Conservation (phyloP, 2,329 filamentous ascomycete species). For the Trichoderma brevicompactum region DNA sequence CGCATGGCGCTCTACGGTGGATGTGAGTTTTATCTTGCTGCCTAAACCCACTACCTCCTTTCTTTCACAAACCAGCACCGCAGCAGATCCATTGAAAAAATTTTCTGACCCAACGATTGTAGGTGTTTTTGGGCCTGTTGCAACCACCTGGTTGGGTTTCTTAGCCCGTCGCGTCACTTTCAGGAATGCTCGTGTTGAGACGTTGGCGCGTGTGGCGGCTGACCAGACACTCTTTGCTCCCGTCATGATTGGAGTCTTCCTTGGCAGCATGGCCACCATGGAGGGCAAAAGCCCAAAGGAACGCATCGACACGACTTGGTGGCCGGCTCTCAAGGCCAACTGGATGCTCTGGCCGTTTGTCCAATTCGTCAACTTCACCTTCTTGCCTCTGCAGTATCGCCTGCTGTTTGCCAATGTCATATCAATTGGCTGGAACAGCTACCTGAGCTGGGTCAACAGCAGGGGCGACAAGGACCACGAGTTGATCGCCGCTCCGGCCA, state of each 20-base stretch:
- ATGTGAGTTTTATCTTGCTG: conserved; percentile 52
- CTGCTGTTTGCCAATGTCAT: conserved; percentile 87
- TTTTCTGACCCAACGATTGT: conserved; percentile 24
- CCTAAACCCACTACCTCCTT: conserved; percentile 15
- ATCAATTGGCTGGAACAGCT: conserved; percentile 69
- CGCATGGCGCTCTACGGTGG: conserved; percentile 84
- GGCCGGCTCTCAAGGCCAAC: conserved; percentile 76
- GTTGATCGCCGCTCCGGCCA: conserved; percentile 27
- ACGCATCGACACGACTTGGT: conserved; percentile 74
- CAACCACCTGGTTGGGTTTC: conserved; percentile 84
- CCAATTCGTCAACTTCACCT: conserved; percentile 84
- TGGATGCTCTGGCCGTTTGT: conserved; percentile 87
- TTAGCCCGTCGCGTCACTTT: conserved; percentile 72
- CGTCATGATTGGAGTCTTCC: conserved; percentile 79
- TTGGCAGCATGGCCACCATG: conserved; percentile 81
- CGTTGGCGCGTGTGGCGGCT: conserved; percentile 73
- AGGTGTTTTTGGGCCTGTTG: conserved; percentile 85
- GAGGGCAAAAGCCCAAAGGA: conserved; percentile 66
- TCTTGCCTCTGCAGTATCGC: conserved; percentile 81
- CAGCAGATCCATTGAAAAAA: conserved; percentile 4
- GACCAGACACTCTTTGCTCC: conserved; percentile 87
- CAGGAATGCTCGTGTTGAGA: conserved; percentile 68
- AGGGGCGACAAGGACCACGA: conserved; percentile 36
- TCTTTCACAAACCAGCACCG: conserved; percentile 4
- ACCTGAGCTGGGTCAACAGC: conserved; percentile 65